Percentiles rank a stretch among this genome's conserved stretches.
These are phyloP conservation scores for Durusdinium trenchii DNA, from an alignment of 73 alveolate species.

Conservation along the genomic window DNA sequence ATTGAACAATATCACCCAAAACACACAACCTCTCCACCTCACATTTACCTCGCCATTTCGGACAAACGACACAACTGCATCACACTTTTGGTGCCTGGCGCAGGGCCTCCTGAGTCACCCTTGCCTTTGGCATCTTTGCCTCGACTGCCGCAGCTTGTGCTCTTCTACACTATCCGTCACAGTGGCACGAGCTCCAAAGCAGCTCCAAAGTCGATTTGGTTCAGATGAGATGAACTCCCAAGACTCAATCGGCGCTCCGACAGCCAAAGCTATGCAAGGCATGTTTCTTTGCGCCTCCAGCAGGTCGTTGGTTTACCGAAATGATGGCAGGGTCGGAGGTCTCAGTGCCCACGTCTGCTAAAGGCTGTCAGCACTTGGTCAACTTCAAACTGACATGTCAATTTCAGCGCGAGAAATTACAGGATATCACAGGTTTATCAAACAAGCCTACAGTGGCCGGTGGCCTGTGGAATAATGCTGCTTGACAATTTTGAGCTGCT, in stretches of 20 bases:
- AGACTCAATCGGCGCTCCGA: background rate
- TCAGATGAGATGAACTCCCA: background rate
- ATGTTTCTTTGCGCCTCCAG: background rate
- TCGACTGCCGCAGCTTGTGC: background rate
- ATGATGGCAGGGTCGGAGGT: slow-evolving; percentile 89
- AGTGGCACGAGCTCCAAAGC: background rate
- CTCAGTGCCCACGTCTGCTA: too few species aligned
- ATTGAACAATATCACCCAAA: too few species aligned
- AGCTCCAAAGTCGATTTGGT: background rate
- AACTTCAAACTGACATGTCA: too few species aligned
- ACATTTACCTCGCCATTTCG: background rate
- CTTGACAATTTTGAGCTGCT: too few species aligned
- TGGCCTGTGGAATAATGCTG: too few species aligned
- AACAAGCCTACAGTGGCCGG: too few species aligned
- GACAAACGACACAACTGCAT: too few species aligned
- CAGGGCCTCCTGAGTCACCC: slow-evolving; percentile 28
- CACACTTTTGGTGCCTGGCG: too few species aligned
- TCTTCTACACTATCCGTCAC: too few species aligned
- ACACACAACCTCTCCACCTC: background rate
- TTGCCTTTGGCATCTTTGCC: slow-evolving; percentile 40
- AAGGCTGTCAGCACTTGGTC: too few species aligned
- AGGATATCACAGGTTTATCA: too few species aligned
- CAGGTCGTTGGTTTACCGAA: slow-evolving; percentile 84
- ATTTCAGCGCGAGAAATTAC: too few species aligned
- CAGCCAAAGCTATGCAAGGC: background rate